Base-by-base conservation (phyloP, 2,329 filamentous ascomycete species). In the Incumbomyces delicatus region DNA sequence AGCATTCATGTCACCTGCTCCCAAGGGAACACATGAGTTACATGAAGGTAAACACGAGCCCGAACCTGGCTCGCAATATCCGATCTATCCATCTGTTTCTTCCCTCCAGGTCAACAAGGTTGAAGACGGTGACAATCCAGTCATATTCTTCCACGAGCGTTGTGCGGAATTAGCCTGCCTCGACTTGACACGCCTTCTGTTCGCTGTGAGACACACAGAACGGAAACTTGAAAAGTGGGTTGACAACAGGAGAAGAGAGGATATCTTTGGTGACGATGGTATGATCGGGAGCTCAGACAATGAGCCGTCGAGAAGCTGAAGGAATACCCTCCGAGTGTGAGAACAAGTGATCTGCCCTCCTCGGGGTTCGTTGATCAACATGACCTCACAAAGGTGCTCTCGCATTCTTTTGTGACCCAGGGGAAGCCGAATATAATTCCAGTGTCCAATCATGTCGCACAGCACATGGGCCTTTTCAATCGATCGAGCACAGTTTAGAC, bases 131-230 rank as follows among this genome's bases (percentile, higher is more conserved):
- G 47, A 52, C 20, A 36, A 32, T 11, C 39, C 44, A 17, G 41
- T 44, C 6, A 6, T 32, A 22, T 63, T 69, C 13, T 75, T 81
- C 48, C 75, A 76, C 54, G 65, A 74, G 48, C 63, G 69, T 40
- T 73, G 68, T 10, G 75, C 75, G 8, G 66, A 65, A 49, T 57
- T 74, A 13, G 68, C 68, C 6, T 77, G 73, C 6, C 54, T 77
- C 30, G 70, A 70, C 10, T 50, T 79, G 38, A 61, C 69, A 20
- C 71, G 68, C 31, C 61, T 81, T 36, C 57, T 78, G 12, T 63
- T 61, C 46, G 72, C 70, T 13, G 75, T 80, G 0, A 68, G 65
- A 38, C 62, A 67, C 31, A 66, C 70, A 0, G 78, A 81, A 57
- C 51, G 60, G 46, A 68, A 58, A 50, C 58, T 76, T 46, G 59